Percentiles rank a stretch among this genome's conserved stretches.
Evolutionary conservation across 2,329 filamentous ascomycete genomes (phyloP).

Genomic region (Claviceps sorghi): DNA sequence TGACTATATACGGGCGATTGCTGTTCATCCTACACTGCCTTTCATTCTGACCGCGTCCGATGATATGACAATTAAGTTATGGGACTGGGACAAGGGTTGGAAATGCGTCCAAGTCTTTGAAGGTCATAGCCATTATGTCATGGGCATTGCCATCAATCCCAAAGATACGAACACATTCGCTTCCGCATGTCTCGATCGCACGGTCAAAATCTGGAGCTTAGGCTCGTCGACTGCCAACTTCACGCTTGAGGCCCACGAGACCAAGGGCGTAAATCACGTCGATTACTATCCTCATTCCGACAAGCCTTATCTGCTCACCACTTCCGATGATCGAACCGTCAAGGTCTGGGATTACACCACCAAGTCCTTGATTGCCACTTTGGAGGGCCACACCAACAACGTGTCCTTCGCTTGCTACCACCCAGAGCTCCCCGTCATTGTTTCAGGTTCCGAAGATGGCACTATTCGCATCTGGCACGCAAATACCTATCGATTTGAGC

Average conservation of each 20-base stretch:
- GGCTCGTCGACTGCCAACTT: conserved; percentile 91
- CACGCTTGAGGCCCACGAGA: conserved; percentile 91
- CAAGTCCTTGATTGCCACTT: conserved; percentile 87
- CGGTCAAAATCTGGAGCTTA: conserved; percentile 95
- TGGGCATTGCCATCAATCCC: conserved; percentile 92
- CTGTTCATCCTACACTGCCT: conserved; percentile 85
- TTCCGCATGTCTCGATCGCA: conserved; percentile 88
- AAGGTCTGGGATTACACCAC: conserved; percentile 99
- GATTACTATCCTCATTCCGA: conserved; percentile 71
- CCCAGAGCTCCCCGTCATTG: conserved; percentile 89
- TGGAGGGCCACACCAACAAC: conserved; percentile 95
- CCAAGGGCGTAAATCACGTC: conserved; percentile 95
- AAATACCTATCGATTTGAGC: conserved; percentile 91
- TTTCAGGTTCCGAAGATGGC: conserved; percentile 94
- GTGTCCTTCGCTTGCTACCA: conserved; percentile 98
- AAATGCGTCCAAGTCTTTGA: conserved; percentile 96
- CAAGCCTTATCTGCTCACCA: conserved; percentile 82
- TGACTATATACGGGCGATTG: conserved; percentile 95
- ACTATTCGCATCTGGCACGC: conserved; percentile 98
- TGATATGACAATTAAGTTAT: conserved; percentile 97
- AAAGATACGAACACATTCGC: conserved; percentile 90
- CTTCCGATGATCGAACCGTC: conserved; percentile 88
- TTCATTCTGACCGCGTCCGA: conserved; percentile 93
- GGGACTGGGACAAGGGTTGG: conserved; percentile 98
- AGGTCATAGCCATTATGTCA: conserved; percentile 90